Base-by-base conservation (phyloP, 805 yeast species). In the Candida palmyrensis region DNA sequence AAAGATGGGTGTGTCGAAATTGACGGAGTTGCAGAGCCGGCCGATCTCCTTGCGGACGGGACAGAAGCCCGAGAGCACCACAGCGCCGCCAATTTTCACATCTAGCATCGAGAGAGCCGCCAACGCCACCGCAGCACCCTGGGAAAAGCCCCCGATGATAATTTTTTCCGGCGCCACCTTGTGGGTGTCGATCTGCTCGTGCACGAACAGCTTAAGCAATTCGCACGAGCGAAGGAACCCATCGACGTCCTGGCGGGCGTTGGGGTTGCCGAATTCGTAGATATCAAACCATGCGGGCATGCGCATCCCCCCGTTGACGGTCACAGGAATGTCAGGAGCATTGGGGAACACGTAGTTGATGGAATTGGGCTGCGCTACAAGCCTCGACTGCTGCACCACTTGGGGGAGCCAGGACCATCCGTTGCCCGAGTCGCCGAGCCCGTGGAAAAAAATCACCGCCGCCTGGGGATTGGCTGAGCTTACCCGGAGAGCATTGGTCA, bases 241-340 rank as follows among this genome's bases (percentile, higher is more conserved):
- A 1, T 45, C 61, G 6, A 51, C 56, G 46, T 82, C 89, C 30
- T 71, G 71, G 42, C 40, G 62, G 26, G 56, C 71, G 29, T 57
- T 44, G 0, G 65, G 59, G 34, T 70, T 64, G 3, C 77, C 79
- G 48, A 82, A 66, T 18, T 66, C 73, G 31, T 51, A 60, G 26
- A 89, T 73, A 49, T 87, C 94, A 51, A 86, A 90, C 98, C 98
- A 92, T 2, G 79, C 79, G 0, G 96, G 83, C 80, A 82, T 80
- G 1, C 48, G 43, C 47, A 61, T 55, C 2, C 92, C 94, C 15
- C 75, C 76, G 45, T 79, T 82, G 34, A 68, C 74, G 1, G 88
- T 72, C 33, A 89, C 71, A 7, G 87, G 87, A 24, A 73, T 66
- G 1, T 48, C 48, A 5, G 96, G 96, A 0, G 98, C 97, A 51